Evolutionary conservation across 805 yeast species (phyloP), one percentile per base, ranked within the genome.

Genomic region (Maudiozyma pseudohumilis): DNA sequence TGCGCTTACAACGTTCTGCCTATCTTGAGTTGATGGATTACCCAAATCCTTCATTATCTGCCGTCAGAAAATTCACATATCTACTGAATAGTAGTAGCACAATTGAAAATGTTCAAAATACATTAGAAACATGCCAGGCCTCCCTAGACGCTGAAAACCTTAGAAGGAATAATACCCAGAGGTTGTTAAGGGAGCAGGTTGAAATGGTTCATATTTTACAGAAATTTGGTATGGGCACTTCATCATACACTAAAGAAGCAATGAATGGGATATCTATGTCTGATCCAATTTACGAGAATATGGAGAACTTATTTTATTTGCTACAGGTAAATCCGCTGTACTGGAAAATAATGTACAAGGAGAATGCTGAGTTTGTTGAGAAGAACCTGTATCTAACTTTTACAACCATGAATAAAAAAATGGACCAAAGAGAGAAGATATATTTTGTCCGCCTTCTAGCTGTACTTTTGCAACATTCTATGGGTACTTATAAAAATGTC

Each of bases 291-390:
- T 45, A 46, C 34, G 50, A 54, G 27, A 46, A 50, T 5, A 83
- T 81, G 57, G 95, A 80, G 48, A 80, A 83, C 17, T 53, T 89
- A 36, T 78, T 92, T 47, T 92, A 80, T 52, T 61, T 89, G 19
- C 58, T 92, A 31, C 97, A 92, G 55, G 82, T 94, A 0, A 85
- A 84, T 49, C 83, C 95, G 0, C 55, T 59, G 1, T 89, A 89
- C 50, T 68, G 88, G 52, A 66, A 77, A 2, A 61, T 75, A 11
- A 56, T 85, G 25, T 72, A 75, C 39, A 56, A 63, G 12, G 48
- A 57, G 8, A 59, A 62, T 28, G 53, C 52, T n/a, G 45, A 39
- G 2, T 55, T 55, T 44, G 51, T 49, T 17, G 48, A 47, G 29
- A 48, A 47, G 13, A 55, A 54, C 38, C 49, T 43, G 13, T 64